Percentiles rank a stretch among this genome's conserved stretches.
Conservation (phyloP, 2,329 filamentous ascomycete genomes). For the Fusarium miscanthi region DNA sequence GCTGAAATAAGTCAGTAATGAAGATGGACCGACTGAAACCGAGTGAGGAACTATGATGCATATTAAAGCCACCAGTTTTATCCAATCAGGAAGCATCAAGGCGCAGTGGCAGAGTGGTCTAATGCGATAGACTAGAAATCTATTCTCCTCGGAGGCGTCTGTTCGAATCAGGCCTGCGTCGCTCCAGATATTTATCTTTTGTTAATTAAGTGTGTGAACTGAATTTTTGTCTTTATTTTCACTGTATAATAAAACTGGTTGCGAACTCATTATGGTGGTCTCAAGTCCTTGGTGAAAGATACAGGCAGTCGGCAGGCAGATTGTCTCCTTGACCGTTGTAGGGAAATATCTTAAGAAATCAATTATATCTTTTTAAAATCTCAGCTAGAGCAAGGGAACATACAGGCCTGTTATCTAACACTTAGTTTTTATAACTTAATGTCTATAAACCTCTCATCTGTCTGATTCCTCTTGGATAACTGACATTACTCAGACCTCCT, state of each 20-base stretch:
- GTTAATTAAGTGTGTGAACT: fast-evolving
- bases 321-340: fast-evolving
- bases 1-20: not conserved
- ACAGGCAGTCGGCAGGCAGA: fast-evolving
- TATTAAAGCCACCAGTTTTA: not conserved
- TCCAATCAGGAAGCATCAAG: not conserved
- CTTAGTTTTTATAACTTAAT: fast-evolving
- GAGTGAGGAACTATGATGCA: no score
- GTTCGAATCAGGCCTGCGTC: slow-evolving; percentile 4
- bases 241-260: fast-evolving
- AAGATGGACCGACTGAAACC: no score
- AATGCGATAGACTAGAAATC: slow-evolving; percentile 17
- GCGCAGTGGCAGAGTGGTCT: slow-evolving; percentile 17
- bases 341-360: fast-evolving
- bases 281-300: not conserved
- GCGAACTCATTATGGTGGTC: fast-evolving
- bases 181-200: not conserved
- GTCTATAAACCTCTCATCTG: not conserved
- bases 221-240: not conserved
- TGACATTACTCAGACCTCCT: fast-evolving
- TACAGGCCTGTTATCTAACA: fast-evolving
- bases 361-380: not conserved
- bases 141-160: slow-evolving; percentile 13
- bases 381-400: fast-evolving
- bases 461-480: fast-evolving